Evolutionary conservation across 208 protist species (phyloP), one percentile per base, ranked within the genome.

Genomic region (Wallacemonas rigidus): DNA sequence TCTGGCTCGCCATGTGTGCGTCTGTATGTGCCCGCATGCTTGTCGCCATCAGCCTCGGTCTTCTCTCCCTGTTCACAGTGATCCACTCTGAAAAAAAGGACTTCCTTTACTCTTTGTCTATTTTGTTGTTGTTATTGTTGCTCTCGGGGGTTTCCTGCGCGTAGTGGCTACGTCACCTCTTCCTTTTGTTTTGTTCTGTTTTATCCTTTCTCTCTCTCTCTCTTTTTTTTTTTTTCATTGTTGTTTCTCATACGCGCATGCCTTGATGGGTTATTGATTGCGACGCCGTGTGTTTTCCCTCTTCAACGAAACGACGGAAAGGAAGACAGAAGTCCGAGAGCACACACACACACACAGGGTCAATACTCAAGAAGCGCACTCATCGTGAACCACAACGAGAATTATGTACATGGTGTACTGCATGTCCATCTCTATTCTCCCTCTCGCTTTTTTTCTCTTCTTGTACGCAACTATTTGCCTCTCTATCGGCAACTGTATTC

Each of bases 31-130:
- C 48, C 48, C 48, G 11, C 48, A n/a, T 53, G 9, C 15, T 53
- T 53, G 26, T 26, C 26, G 26, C 26, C 26, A 26, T 26, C 26
- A 26, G 26, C 26, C 26, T 26, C 26, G 26, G 26, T 26, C 26
- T 53, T 53, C 15, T 53, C 48, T 53, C 15, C 11, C 48, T 9
- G 48, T 53, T 53, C 48, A 53, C 11, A 53, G 48, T 53, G 9
- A 53, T 53, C 48, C 11, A 9, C 55, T 60, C 9, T 14, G 12
- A 43, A 53, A 43, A 53, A 26, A 26, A 26, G 26, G 26, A 26
- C 11, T 61, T 62, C 44, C 74, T 61, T 41, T 67, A 15, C 64
- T 72, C 58, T 53, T 2, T 36, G 44, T 77, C 15, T 45, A 4
- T 57, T 60, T 62, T 62, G n/a, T 76, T 54, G 63, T 1, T 41